Conservation (phyloP, 495 filamentous ascomycete species). For the Penicillium samsonianum region DNA sequence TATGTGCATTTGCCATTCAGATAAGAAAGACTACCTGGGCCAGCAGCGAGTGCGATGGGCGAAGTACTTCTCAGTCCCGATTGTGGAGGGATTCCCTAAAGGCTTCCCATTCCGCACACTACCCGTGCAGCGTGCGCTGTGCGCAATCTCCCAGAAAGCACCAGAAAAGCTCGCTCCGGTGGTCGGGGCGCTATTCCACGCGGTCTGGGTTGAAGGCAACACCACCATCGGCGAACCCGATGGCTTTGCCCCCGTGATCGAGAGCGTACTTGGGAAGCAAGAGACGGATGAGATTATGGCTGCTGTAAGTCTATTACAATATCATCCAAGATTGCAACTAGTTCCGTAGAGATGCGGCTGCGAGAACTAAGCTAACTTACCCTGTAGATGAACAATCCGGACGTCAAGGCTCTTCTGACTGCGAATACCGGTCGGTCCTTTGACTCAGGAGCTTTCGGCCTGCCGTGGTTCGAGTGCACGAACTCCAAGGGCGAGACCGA, state of each 20-base stretch:
- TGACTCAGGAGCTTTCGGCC: slow-evolving; percentile 64
- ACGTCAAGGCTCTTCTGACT: slow-evolving; percentile 54
- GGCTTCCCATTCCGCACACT: slow-evolving; percentile 63
- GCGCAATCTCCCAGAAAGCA: slow-evolving; percentile 34
- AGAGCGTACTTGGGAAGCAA: slow-evolving; percentile 50
- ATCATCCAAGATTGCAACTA: background rate
- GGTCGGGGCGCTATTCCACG: slow-evolving; percentile 54
- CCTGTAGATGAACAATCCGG: slow-evolving; percentile 37
- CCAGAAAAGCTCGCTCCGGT: slow-evolving; percentile 47
- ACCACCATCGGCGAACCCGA: slow-evolving; percentile 51
- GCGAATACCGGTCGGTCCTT: slow-evolving; percentile 61
- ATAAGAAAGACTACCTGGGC: slow-evolving; percentile 68
- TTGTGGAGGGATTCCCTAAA: slow-evolving; percentile 48
- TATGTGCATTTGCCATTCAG: slow-evolving; percentile 33
- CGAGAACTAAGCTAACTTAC: background rate
- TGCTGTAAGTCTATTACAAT: slow-evolving; percentile 25
- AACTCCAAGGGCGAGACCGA: slow-evolving; percentile 61
- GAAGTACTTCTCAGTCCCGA: slow-evolving; percentile 59
- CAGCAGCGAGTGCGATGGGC: slow-evolving; percentile 65
- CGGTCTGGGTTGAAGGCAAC: slow-evolving; percentile 58
- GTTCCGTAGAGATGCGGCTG: slow-evolving; percentile 1
- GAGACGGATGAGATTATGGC: slow-evolving; percentile 45
- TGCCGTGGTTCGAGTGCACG: slow-evolving; percentile 71
- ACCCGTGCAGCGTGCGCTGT: slow-evolving; percentile 50
- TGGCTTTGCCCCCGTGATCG: slow-evolving; percentile 48